A percentile compares a stretch with the other conserved stretches of the same genome.
Conservation (phyloP, 495 filamentous ascomycete genomes). For the Melanomma pulvis-pyrius region DNA sequence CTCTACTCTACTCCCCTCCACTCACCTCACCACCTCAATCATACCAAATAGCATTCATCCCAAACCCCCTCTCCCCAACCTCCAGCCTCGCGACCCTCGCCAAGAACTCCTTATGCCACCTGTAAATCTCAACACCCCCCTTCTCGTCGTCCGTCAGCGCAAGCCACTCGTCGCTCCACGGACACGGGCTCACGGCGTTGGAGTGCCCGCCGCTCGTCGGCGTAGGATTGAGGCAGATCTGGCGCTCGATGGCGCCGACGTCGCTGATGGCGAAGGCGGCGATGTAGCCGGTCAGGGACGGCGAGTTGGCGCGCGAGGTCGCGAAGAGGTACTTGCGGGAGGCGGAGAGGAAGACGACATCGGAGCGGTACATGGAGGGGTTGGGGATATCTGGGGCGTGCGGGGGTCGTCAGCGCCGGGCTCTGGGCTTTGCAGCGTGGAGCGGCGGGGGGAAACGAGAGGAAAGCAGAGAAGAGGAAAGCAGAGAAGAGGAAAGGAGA, state of each 20-base stretch:
- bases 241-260: slow-evolving; percentile 70
- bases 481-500: neutral
- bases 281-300: slow-evolving; percentile 77
- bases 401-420: slow-evolving; percentile 15
- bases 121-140: slow-evolving; percentile 82
- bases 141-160: slow-evolving; percentile 83
- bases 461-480: too few relatives aligned
- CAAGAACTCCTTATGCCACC: slow-evolving; percentile 77
- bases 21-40: slow-evolving; percentile 56
- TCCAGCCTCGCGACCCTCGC: slow-evolving; percentile 72
- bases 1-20: too few relatives aligned
- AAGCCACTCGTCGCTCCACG: slow-evolving; percentile 82
- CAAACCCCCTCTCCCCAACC: slow-evolving; percentile 79
- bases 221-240: slow-evolving; percentile 78
- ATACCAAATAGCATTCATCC: slow-evolving; percentile 91
- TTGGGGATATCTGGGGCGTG: slow-evolving; percentile 31
- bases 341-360: slow-evolving; percentile 70
- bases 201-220: slow-evolving; percentile 84
- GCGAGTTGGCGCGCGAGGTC: slow-evolving; percentile 74
- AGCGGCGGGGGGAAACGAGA: too few relatives aligned
- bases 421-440: too few relatives aligned
- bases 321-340: slow-evolving; percentile 75
- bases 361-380: slow-evolving; percentile 67
- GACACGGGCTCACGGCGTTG: slow-evolving; percentile 77
- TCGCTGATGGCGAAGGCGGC: slow-evolving; percentile 73